phyloP scores from a whole-genome alignment of 441 rosid species.

The Omphalea diandra region DNA sequence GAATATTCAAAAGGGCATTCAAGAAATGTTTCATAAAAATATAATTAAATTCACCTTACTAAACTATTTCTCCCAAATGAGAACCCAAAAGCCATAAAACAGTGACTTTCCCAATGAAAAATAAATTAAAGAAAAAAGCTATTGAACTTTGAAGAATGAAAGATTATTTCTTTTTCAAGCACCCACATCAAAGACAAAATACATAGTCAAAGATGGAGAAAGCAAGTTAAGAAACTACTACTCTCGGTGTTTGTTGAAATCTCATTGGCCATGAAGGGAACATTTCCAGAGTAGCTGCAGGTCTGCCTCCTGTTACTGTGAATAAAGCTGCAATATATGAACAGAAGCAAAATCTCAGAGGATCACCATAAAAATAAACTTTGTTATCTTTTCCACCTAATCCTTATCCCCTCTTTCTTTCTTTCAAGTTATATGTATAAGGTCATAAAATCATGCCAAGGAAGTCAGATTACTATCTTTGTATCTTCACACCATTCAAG shows the following conservation, averaged over 20 bases:
- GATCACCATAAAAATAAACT: constrained; percentile 28
- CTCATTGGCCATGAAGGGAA: constrained; percentile 99
- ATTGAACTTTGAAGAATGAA: constrained; percentile 3
- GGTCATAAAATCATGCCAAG: constrained; percentile 48
- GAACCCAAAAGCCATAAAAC: constrained; percentile 3
- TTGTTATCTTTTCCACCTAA: constrained; percentile 29
- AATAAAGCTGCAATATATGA: constrained; percentile 81
- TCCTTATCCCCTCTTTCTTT: constrained; percentile 24
- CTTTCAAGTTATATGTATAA: constrained; percentile 39
- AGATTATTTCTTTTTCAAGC: constrained; percentile 11
- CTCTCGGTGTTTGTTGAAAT: constrained; percentile 83
- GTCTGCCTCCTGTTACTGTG: constrained; percentile 64
- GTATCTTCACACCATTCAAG: constrained; percentile 73
- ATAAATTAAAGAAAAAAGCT: neutral
- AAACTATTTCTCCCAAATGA: constrained; percentile 18
- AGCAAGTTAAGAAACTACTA: constrained; percentile 51
- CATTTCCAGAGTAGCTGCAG: constrained; percentile 99
- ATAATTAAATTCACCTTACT: constrained; percentile 8
- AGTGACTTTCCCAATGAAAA: constrained; percentile 7
- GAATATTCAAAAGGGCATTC: constrained; percentile 21
- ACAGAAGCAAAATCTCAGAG: constrained; percentile 41
- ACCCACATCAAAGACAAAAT: constrained; percentile 24
- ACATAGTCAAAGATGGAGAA: constrained; percentile 59
- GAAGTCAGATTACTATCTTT: constrained; percentile 56
- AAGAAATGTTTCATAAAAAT: constrained; percentile 2